Conservation (phyloP, 192 early-diverging fungal genomes). For the Backusella circina region DNA sequence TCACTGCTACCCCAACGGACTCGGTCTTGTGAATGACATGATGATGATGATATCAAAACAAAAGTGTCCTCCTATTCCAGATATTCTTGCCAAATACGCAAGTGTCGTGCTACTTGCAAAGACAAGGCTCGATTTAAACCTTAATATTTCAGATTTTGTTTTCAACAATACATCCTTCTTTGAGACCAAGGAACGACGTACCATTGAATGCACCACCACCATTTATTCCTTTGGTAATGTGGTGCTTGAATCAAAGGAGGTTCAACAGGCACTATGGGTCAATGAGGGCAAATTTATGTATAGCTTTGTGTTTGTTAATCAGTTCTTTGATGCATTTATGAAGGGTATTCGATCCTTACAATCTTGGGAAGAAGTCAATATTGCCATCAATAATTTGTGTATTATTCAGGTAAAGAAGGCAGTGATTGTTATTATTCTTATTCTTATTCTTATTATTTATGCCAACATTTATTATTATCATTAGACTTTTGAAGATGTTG, state of each 20-base stretch:
- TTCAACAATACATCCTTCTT: conserved; percentile 43
- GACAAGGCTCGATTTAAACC: conserved; percentile 35
- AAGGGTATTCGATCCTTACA: conserved; percentile 40
- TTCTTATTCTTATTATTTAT: too few relatives aligned
- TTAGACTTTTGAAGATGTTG: conserved; percentile 27
- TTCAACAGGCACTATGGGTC: conserved; percentile 36
- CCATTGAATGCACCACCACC: conserved; percentile 39
- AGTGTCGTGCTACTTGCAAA: conserved; percentile 23
- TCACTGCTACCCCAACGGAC: conserved; percentile 23
- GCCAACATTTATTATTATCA: too few relatives aligned
- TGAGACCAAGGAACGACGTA: conserved; percentile 28
- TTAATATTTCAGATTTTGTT: conserved; percentile 31
- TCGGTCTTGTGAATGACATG: neutral
- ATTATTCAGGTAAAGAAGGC: conserved; percentile 38
- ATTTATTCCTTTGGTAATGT: conserved; percentile 48
- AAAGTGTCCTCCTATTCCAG: conserved; percentile 24
- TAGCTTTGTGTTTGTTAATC: conserved; percentile 47
- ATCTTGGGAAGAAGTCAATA: conserved; percentile 39
- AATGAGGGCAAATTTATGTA: conserved; percentile 34
- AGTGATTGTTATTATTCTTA: neutral
- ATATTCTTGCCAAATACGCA: neutral
- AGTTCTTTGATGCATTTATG: conserved; percentile 50
- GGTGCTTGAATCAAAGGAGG: conserved; percentile 42
- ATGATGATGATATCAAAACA: conserved; percentile 10
- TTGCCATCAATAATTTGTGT: conserved; percentile 43